Percentiles rank a stretch among this genome's conserved stretches.
phyloP scores from a whole-genome alignment of 2,329 filamentous ascomycete genomes.

The Dothidotthia symphoricarpi region DNA sequence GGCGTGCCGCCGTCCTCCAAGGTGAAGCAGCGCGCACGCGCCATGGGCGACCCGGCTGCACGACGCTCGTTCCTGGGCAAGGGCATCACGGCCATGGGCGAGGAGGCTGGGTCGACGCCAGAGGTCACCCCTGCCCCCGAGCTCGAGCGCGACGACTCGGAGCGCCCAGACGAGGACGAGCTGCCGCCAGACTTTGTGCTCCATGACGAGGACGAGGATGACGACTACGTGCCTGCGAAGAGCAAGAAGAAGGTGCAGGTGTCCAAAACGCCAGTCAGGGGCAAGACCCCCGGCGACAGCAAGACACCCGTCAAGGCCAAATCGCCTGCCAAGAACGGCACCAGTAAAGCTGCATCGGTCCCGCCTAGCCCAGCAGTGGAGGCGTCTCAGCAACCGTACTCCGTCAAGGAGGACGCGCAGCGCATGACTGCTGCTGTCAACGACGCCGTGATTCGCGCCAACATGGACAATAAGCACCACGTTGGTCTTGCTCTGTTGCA shows the following conservation, averaged over 20 bases:
- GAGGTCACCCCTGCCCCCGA: conserved; percentile 46
- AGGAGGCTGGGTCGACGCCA: conserved; percentile 48
- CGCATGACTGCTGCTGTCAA: conserved; percentile 42
- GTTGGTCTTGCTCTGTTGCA: conserved; percentile 43
- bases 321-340: conserved; percentile 30
- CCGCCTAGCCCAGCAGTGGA: conserved; percentile 20
- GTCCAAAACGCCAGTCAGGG: conserved; percentile 38
- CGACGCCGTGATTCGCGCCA: conserved; percentile 44
- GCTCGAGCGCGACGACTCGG: conserved; percentile 41
- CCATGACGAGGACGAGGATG: conserved; percentile 48
- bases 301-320: conserved; percentile 33
- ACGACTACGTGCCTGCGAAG: conserved; percentile 45
- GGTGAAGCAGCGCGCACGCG: conserved; percentile 57
- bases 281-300: conserved; percentile 32
- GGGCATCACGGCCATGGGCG: conserved; percentile 36
- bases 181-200: conserved; percentile 30
- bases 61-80: conserved; percentile 46
- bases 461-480: conserved; percentile 31
- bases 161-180: conserved; percentile 41
- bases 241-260: conserved; percentile 34
- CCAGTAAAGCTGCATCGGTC: conserved; percentile 15
- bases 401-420: conserved; percentile 18
- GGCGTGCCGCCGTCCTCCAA: conserved; percentile 67
- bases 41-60: conserved; percentile 37
- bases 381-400: conserved; percentile 9